A percentile compares a stretch with the other conserved stretches of the same genome.
Evolutionary conservation across 129 eudicot species (phyloP).

Genomic region (Tagetes erecta): DNA sequence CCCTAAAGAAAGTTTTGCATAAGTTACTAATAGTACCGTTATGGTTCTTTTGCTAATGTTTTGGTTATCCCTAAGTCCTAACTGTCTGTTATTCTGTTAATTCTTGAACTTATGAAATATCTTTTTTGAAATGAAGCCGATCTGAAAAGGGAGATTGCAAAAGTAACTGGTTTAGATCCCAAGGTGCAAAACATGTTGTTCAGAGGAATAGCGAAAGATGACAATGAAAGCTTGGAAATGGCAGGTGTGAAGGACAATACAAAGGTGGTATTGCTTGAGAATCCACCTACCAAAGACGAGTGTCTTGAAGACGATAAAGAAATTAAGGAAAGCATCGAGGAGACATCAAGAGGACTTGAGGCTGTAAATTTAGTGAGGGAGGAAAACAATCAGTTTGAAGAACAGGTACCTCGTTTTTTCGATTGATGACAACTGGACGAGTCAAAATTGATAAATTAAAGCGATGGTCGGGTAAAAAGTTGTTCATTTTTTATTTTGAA

Average conservation of each 20-base stretch:
- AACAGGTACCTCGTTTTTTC: slow-evolving; percentile 50
- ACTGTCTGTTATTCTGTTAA: too few relatives aligned
- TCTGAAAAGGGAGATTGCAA: slow-evolving; percentile 59
- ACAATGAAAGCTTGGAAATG: slow-evolving; percentile 45
- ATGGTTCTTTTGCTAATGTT: slow-evolving; percentile 3
- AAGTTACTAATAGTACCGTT: background rate
- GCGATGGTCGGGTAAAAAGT: background rate
- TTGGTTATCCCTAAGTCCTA: too few relatives aligned
- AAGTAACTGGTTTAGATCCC: slow-evolving; percentile 65
- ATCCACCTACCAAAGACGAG: slow-evolving; percentile 18
- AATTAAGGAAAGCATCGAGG: slow-evolving; percentile 37
- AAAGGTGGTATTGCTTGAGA: slow-evolving; percentile 59
- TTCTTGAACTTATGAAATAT: slow-evolving; percentile 9
- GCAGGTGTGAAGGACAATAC: slow-evolving; percentile 78
- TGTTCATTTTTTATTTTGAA: too few relatives aligned
- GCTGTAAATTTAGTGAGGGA: slow-evolving; percentile 66
- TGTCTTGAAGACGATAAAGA: slow-evolving; percentile 53
- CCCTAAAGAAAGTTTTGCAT: background rate
- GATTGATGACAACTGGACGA: background rate
- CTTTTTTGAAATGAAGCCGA: slow-evolving; percentile 49
- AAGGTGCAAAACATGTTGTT: slow-evolving; percentile 57
- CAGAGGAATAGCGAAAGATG: slow-evolving; percentile 76
- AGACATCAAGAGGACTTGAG: slow-evolving; percentile 47
- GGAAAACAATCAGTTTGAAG: slow-evolving; percentile 65
- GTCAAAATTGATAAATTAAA: background rate